Evolutionary conservation across 1,284 basidiomycete genomes (phyloP).

Genomic region (Trichosporon sp.): DNA sequence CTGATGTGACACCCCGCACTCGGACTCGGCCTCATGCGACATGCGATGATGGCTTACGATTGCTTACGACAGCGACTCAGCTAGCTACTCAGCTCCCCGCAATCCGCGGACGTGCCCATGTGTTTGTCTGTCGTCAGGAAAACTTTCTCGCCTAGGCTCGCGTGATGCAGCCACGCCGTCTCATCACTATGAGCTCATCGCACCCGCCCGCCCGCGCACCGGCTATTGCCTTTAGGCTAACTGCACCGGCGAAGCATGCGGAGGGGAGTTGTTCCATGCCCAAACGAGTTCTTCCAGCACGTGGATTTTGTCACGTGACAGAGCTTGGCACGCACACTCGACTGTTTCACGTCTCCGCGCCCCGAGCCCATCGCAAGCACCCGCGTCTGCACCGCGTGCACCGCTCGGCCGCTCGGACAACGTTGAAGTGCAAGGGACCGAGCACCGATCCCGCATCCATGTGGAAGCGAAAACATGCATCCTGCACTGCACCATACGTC

Average conservation of each 20-base stretch:
- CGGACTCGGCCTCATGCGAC: background rate
- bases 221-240: constrained; percentile 19
- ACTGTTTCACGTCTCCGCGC: background rate
- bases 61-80: background rate
- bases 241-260: background rate
- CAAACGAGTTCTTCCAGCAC: background rate
- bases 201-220: background rate
- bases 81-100: background rate
- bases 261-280: background rate
- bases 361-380: too few species aligned
- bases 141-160: background rate
- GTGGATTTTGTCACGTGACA: background rate
- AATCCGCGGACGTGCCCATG: constrained; percentile 1
- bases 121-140: background rate
- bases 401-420: background rate
- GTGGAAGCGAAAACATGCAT: background rate
- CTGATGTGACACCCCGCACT: background rate
- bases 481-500: background rate
- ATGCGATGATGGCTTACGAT: too few species aligned
- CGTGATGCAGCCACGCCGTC: background rate
- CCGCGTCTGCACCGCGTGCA: background rate
- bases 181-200: constrained; percentile 9
- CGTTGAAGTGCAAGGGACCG: background rate
- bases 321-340: background rate
- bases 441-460: background rate